A percentile compares a stretch with the other conserved stretches of the same genome.
Evolutionary conservation across 2,329 filamentous ascomycete species (phyloP).

Genomic region (Sarocladium oryzae): DNA sequence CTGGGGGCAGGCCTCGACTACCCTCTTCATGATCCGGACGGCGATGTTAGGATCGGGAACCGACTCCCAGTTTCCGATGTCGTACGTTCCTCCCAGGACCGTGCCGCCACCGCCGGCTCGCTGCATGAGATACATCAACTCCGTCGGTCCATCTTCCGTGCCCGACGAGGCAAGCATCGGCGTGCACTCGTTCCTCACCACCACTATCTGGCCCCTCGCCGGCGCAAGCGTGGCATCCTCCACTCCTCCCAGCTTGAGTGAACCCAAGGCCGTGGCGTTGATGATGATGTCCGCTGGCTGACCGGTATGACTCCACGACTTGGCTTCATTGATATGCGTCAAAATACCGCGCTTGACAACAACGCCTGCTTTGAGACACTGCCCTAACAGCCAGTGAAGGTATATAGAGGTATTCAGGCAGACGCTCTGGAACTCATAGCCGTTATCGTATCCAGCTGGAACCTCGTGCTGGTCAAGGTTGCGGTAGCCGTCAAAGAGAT

Average conservation of each 20-base stretch:
- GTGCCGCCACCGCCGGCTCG: conserved; percentile 75
- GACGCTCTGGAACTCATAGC: conserved; percentile 71
- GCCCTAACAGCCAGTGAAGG: conserved; percentile 75
- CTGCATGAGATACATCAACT: conserved; percentile 76
- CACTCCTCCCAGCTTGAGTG: conserved; percentile 73
- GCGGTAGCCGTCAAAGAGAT: conserved; percentile 64
- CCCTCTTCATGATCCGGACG: conserved; percentile 75
- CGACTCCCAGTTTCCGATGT: conserved; percentile 72
- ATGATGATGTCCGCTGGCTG: conserved; percentile 66
- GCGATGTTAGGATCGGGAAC: conserved; percentile 75
- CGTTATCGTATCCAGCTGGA: conserved; percentile 60
- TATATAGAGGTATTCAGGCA: conserved; percentile 91
- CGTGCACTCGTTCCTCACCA: conserved; percentile 72
- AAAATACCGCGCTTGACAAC: conserved; percentile 57
- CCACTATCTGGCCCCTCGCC: conserved; percentile 73
- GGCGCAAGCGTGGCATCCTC: conserved; percentile 67
- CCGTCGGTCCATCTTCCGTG: conserved; percentile 65
- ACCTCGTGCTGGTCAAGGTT: conserved; percentile 53
- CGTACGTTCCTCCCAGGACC: conserved; percentile 79
- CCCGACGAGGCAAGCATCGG: conserved; percentile 66
- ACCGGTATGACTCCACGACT: conserved; percentile 42
- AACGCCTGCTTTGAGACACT: conserved; percentile 70
- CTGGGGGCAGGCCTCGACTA: conserved; percentile 56
- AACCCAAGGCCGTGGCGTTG: conserved; percentile 78
- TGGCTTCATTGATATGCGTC: conserved; percentile 66